These are phyloP conservation scores for Kalaharituber pfeilii DNA, from an alignment of 2,329 filamentous ascomycete species.

Conservation along the genomic window DNA sequence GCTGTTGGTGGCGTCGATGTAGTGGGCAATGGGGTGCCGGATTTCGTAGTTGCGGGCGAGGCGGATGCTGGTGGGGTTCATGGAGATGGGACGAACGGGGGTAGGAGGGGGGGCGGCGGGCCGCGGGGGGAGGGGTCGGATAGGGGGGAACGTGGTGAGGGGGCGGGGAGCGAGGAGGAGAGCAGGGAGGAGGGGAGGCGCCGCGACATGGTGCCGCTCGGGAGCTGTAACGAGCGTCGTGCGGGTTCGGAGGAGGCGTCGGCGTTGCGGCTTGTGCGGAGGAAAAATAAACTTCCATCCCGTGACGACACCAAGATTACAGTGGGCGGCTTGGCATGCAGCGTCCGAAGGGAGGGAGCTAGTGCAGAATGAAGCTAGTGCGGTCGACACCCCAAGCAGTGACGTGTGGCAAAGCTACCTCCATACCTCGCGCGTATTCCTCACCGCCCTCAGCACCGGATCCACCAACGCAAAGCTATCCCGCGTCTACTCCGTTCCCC, in stretches of 20 bases:
- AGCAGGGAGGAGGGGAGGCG: background rate
- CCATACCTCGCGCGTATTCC: slow-evolving; percentile 1
- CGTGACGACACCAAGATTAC: too few relatives aligned
- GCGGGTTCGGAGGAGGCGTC: too few relatives aligned
- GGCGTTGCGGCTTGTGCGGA: too few relatives aligned
- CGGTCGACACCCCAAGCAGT: too few relatives aligned
- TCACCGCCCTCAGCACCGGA: background rate
- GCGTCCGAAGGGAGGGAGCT: too few relatives aligned
- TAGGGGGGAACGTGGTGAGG: background rate
- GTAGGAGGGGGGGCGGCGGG: background rate
- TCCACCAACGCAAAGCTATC: slow-evolving; percentile 1
- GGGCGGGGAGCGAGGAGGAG: background rate
- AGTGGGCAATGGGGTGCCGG: slow-evolving; percentile 24
- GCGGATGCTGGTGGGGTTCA: slow-evolving; percentile 14
- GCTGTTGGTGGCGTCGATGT: slow-evolving; percentile 31
- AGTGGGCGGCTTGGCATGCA: too few relatives aligned
- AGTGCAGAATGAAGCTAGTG: too few relatives aligned
- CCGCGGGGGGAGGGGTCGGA: background rate
- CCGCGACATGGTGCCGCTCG: too few relatives aligned
- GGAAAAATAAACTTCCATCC: too few relatives aligned
- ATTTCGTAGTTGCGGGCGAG: slow-evolving; percentile 36
- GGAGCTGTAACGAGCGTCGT: too few relatives aligned
- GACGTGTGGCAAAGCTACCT: background rate
- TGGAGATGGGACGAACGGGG: background rate
- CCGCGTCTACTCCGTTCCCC: background rate